Base-by-base conservation (phyloP, 2,329 filamentous ascomycete species). In the Hymenoscyphus scutula region DNA sequence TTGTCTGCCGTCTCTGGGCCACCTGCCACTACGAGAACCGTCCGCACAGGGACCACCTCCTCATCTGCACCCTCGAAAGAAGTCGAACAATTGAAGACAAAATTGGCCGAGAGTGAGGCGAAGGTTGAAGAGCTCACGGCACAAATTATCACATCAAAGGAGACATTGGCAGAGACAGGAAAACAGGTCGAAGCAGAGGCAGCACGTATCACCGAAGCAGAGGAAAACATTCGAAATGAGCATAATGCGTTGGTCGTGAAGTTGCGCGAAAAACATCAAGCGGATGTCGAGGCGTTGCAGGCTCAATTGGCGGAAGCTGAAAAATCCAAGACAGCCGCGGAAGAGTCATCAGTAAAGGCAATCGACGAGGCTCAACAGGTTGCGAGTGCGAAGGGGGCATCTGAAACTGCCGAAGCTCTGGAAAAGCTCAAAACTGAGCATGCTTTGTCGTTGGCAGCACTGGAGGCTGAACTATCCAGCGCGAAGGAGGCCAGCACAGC, bases 41-140 rank as follows among this genome's bases (percentile, higher is more conserved):
- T 78, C n/a, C 78, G 80, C 29, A 71, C 78, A 5, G 74, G 72
- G n/a, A 70, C 57, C 30, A 59, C 56, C 19, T 37, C 64, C 25
- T 27, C 58, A 4, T 19, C 67, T 25, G 73, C 77, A 17, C 67
- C 75, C 7, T 72, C 80, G 23, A 87, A 84, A 75, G 84, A 85
- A 69, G 76, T 84, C 3, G 85, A 88, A 57, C 81, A 84, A 54
- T 77, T 89, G 53, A 88, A 85, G 76, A 74, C 78, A 7, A 86
- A 87, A 74, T 77, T 89, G 25, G 77, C 79, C 4, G 79, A 83
- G 34, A 85, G 83, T 65, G 84, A 88, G 69, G 73, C 79, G 6
- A 82, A 86, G 70, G 82, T 88, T 10, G 79, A 82, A 60, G 75
- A 81, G 13, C 79, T 88, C 32, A 85, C 84, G 72, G 77, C 78